Evolutionary conservation across 1,139 yeast genomes (phyloP).

Genomic region (Yamadazyma dushanensis): DNA sequence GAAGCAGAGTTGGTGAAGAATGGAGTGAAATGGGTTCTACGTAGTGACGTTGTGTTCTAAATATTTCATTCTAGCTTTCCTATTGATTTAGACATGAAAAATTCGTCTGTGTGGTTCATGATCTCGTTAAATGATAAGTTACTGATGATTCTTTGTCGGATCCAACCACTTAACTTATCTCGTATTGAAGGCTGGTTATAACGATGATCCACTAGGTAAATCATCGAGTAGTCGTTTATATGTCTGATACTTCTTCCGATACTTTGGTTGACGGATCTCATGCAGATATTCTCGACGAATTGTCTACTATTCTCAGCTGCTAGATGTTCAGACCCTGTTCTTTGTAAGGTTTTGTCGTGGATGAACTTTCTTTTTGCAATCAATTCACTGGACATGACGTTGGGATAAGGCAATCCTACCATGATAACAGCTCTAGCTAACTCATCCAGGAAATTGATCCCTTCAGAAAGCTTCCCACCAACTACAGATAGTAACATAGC

Average conservation of each 20-base stretch:
- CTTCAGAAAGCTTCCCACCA: slow-evolving; percentile 93
- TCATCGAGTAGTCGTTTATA: slow-evolving; percentile 73
- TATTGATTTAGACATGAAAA: slow-evolving; percentile 20
- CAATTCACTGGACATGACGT: slow-evolving; percentile 79
- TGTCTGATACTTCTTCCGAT: slow-evolving; percentile 93
- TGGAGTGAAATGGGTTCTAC: slow-evolving; percentile 65
- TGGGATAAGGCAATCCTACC: slow-evolving; percentile 91
- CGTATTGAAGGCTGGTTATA: slow-evolving; percentile 52
- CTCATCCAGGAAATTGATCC: slow-evolving; percentile 85
- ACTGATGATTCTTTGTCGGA: slow-evolving; percentile 41
- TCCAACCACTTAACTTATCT: slow-evolving; percentile 77
- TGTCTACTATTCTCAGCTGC: slow-evolving; percentile 52
- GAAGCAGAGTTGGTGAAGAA: slow-evolving; percentile 54
- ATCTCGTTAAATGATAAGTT: slow-evolving; percentile 13
- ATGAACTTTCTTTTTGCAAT: slow-evolving; percentile 70
- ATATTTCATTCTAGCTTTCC: slow-evolving; percentile 1
- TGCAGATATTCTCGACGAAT: slow-evolving; percentile 82
- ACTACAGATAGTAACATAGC: slow-evolving; percentile 82
- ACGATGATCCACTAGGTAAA: slow-evolving; percentile 70
- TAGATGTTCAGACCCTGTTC: slow-evolving; percentile 41
- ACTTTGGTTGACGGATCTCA: slow-evolving; percentile 91
- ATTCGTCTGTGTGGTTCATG: slow-evolving; percentile 24
- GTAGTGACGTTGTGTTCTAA: slow-evolving; percentile 56
- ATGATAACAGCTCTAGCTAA: slow-evolving; percentile 85
- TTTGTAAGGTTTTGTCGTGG: slow-evolving; percentile 41